A percentile compares a stretch with the other conserved stretches of the same genome.
Evolutionary conservation across 78 protist species (phyloP).

Genomic region (Chrysochromulina tobinii): DNA sequence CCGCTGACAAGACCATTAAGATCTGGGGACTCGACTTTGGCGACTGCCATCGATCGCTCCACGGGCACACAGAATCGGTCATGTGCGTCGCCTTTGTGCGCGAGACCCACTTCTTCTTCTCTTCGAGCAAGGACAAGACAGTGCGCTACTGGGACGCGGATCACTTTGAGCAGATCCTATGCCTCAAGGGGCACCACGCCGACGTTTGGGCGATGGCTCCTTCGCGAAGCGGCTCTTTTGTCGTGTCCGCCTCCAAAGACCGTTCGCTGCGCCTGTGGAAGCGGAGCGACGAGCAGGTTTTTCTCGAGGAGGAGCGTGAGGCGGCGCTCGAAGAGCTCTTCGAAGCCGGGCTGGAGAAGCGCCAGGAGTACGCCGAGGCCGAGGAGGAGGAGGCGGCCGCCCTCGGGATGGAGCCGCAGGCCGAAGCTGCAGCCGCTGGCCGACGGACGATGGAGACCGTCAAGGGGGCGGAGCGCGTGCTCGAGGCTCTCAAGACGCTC

Average conservation of each 20-base stretch:
- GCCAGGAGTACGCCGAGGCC: background rate
- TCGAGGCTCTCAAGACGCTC: slow-evolving; percentile 70
- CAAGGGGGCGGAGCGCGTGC: slow-evolving; percentile 67
- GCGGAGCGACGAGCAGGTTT: slow-evolving; percentile 81
- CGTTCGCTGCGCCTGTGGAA: slow-evolving; percentile 79
- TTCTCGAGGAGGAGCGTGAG: slow-evolving; percentile 79
- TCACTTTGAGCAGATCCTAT: slow-evolving; percentile 63
- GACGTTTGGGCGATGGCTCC: slow-evolving; percentile 51
- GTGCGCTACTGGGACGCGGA: slow-evolving; percentile 65
- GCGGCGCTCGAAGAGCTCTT: slow-evolving; percentile 51
- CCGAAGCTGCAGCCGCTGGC: slow-evolving; percentile 52
- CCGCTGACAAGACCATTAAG: slow-evolving; percentile 94
- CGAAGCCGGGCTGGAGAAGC: slow-evolving; percentile 33
- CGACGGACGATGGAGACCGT: slow-evolving; percentile 60
- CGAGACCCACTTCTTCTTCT: slow-evolving; percentile 87
- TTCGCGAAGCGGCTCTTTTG: background rate
- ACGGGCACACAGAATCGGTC: slow-evolving; percentile 50
- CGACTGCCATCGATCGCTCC: slow-evolving; percentile 80
- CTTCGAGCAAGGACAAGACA: slow-evolving; percentile 81
- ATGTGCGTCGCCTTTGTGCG: slow-evolving; percentile 78
- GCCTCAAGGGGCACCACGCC: slow-evolving; percentile 76
- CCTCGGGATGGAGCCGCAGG: background rate
- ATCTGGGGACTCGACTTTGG: slow-evolving; percentile 96
- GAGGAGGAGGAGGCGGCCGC: background rate
- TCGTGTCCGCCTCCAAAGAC: slow-evolving; percentile 70